These are phyloP conservation scores for Triticum monococcum DNA, from an alignment of 176 grass and related monocot species.

Conservation along the genomic window DNA sequence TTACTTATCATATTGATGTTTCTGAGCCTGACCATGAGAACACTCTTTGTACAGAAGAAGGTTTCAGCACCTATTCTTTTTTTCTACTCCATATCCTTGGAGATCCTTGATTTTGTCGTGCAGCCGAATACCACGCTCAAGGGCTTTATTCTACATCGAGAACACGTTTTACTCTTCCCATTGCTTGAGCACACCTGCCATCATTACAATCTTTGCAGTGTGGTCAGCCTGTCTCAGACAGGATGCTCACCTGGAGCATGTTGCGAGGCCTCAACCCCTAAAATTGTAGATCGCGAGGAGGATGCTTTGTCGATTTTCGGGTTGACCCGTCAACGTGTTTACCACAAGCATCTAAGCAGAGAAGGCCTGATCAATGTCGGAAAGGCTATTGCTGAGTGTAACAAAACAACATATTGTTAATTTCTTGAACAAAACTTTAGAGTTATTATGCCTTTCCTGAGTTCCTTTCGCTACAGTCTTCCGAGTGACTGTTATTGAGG, in stretches of 20 bases:
- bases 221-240: not conserved
- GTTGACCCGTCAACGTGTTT: not conserved
- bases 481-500: not conserved
- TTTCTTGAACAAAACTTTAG: not conserved
- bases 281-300: not conserved
- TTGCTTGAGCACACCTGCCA: not conserved
- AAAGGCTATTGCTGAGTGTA: not conserved
- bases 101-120: not conserved
- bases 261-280: not conserved
- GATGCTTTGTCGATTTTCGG: not conserved
- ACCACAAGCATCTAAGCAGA: not conserved
- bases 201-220: not conserved
- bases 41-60: not conserved
- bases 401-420: not conserved
- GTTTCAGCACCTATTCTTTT: not conserved
- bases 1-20: not conserved
- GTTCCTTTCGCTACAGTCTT: not conserved
- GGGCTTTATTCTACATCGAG: not conserved
- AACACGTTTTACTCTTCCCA: not conserved
- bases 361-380: not conserved
- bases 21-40: not conserved
- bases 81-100: not conserved
- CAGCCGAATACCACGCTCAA: not conserved
- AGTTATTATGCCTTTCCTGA: not conserved
- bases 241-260: not conserved